A percentile compares a stretch with the other conserved stretches of the same genome.
Conservation (phyloP, 768 basidiomycete species). For the Pulveroboletus frians region DNA sequence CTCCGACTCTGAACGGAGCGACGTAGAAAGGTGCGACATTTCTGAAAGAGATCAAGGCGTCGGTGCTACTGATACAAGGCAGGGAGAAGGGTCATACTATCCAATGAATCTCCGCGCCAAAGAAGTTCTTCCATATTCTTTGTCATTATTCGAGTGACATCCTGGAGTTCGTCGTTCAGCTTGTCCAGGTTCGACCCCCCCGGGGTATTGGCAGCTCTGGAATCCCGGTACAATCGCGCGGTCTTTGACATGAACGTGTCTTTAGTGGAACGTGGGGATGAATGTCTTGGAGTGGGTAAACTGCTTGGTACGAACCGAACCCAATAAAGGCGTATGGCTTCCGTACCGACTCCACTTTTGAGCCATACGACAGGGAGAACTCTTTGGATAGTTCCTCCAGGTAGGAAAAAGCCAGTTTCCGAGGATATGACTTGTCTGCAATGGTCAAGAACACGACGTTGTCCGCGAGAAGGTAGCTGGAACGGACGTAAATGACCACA, state of each 20-base stretch:
- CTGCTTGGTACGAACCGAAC: constrained; percentile 65
- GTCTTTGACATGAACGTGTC: constrained; percentile 99
- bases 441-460: constrained; percentile 95
- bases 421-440: constrained; percentile 93
- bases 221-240: constrained; percentile 90
- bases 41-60: constrained; percentile 40
- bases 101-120: constrained; percentile 96
- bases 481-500: constrained; percentile 6
- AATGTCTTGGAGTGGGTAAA: background rate
- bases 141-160: constrained; percentile 99
- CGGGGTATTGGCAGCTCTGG: constrained; percentile 74
- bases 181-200: constrained; percentile 67
- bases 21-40: constrained; percentile 96
- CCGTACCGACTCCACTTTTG: constrained; percentile 85
- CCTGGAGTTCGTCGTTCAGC: constrained; percentile 93
- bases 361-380: constrained; percentile 86
- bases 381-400: constrained; percentile 96
- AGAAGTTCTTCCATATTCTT: constrained; percentile 99
- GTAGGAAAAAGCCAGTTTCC: constrained; percentile 96
- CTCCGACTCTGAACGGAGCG: constrained; percentile 91
- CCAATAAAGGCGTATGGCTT: constrained; percentile 99
- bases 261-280: constrained; percentile 28
- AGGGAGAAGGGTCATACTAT: constrained; percentile 54
- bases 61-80: background rate
- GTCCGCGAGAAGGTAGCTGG: constrained; percentile 89